Evolutionary conservation across 2,329 filamentous ascomycete species (phyloP).

Genomic region (Cladosporium colombiae): DNA sequence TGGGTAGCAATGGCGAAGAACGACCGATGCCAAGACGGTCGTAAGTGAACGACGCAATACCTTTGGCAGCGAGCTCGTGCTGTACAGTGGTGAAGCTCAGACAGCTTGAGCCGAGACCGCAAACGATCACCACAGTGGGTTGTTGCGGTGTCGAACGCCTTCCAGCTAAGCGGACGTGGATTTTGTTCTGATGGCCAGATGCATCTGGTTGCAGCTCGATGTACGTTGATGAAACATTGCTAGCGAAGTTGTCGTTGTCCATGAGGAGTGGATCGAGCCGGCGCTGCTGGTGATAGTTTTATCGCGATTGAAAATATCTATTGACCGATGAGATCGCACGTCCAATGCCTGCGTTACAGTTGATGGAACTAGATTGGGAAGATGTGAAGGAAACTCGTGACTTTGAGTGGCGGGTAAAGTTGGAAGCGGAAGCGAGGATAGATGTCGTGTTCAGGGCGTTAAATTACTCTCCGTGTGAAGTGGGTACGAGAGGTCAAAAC

Average conservation of each 20-base stretch:
- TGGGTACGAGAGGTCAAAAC: background rate
- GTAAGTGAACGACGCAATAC: background rate
- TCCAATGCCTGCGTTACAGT: background rate
- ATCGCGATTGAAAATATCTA: background rate
- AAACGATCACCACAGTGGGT: background rate
- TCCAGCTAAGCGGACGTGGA: background rate
- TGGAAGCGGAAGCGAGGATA: background rate
- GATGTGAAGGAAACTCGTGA: background rate
- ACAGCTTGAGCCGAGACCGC: background rate
- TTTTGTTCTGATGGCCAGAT: background rate
- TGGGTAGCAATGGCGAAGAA: background rate
- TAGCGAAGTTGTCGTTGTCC: background rate
- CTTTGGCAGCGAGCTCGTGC: background rate
- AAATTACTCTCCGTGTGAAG: background rate
- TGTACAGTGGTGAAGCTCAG: background rate
- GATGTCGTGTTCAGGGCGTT: background rate
- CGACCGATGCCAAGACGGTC: constrained; percentile 1
- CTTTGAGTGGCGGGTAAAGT: background rate
- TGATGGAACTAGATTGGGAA: background rate
- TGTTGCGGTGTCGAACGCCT: background rate
- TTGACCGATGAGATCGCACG: background rate
- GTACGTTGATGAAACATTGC: background rate
- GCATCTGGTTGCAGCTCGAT: background rate
- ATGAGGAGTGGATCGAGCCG: background rate
- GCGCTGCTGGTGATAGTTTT: background rate